These are phyloP conservation scores for Solanum chiquidenum DNA, from an alignment of 257 asterid genomes.

Conservation along the genomic window DNA sequence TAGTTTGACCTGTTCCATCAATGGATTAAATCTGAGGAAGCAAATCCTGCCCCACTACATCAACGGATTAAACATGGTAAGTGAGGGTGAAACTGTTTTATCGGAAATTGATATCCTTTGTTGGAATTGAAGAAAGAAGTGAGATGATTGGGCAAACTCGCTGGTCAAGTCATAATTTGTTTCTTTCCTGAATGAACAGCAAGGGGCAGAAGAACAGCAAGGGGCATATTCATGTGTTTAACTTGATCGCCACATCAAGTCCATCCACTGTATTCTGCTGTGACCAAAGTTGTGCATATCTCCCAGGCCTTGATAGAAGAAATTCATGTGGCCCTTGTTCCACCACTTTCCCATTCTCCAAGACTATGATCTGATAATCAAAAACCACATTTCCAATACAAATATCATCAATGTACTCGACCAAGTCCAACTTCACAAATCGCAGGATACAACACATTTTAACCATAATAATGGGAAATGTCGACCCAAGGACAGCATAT, in stretches of 20 bases:
- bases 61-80: background rate
- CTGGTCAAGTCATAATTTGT: background rate
- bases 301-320: conserved; percentile 60
- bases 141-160: background rate
- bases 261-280: conserved; percentile 80
- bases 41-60: background rate
- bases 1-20: background rate
- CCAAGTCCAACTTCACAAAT: background rate
- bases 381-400: background rate
- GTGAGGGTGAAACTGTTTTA: background rate
- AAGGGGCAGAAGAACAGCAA: background rate
- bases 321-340: conserved; percentile 96
- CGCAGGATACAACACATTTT: background rate
- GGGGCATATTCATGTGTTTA: conserved; percentile 32
- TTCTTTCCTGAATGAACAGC: background rate
- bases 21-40: background rate
- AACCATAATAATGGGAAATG: background rate
- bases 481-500: background rate
- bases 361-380: conserved; percentile 60
- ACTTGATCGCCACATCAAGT: conserved; percentile 57
- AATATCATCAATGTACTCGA: background rate
- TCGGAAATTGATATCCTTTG: background rate
- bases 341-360: conserved; percentile 87
- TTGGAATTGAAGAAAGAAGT: background rate
- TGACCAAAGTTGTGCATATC: conserved; percentile 94